Evolutionary conservation across 805 yeast species (phyloP).

Genomic region (Wickerhamomyces bisporus): DNA sequence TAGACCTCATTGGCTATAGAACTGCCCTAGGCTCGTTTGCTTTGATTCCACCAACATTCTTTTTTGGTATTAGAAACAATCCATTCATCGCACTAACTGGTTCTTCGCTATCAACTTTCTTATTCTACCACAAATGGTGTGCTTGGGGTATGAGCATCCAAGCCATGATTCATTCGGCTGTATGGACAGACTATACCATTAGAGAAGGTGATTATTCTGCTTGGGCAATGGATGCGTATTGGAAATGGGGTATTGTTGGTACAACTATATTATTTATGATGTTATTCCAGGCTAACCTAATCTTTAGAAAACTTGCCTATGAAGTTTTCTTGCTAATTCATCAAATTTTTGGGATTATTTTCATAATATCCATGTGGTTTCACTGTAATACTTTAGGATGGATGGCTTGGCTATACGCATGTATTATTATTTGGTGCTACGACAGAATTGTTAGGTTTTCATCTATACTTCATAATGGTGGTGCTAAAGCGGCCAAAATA

Average conservation of each 20-base stretch:
- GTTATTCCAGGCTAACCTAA: constrained; percentile 41
- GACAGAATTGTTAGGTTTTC: constrained; percentile 57
- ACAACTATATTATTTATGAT: constrained; percentile 40
- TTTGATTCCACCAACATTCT: constrained; percentile 50
- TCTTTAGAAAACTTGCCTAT: constrained; percentile 49
- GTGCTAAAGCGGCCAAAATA: constrained; percentile 42
- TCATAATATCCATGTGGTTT: constrained; percentile 51
- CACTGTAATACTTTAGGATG: constrained; percentile 52
- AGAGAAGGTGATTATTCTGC: constrained; percentile 35
- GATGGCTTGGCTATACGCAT: constrained; percentile 46
- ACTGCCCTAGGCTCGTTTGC: constrained; percentile 46
- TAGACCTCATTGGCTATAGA: constrained; percentile 47
- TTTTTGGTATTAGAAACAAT: constrained; percentile 73
- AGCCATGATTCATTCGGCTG: constrained; percentile 50
- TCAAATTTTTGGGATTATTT: constrained; percentile 47
- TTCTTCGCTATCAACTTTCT: constrained; percentile 50
- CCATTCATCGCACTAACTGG: constrained; percentile 59
- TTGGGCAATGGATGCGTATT: constrained; percentile 42
- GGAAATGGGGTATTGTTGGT: constrained; percentile 45
- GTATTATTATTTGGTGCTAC: constrained; percentile 64
- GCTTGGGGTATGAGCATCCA: constrained; percentile 48
- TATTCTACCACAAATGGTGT: constrained; percentile 61
- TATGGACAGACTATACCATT: constrained; percentile 45
- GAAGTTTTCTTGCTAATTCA: constrained; percentile 59
- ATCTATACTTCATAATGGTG: constrained; percentile 57